Percentiles rank a stretch among this genome's conserved stretches.
Conservation (phyloP, 2,329 filamentous ascomycete genomes). For the Penicillium sp. region DNA sequence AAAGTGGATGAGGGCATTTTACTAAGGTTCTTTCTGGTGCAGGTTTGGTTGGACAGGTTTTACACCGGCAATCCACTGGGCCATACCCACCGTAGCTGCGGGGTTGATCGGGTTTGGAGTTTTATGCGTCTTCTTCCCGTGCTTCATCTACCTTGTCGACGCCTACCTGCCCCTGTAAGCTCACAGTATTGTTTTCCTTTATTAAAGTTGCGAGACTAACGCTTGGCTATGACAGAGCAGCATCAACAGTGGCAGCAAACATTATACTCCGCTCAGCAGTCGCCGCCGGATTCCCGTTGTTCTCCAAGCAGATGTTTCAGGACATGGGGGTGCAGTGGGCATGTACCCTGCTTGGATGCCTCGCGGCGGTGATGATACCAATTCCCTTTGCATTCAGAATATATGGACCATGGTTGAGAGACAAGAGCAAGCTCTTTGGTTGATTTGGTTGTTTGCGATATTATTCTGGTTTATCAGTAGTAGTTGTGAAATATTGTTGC, state of each 20-base stretch:
- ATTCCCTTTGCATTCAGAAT: neutral
- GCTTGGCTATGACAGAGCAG: constrained; percentile 23
- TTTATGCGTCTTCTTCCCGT: constrained; percentile 32
- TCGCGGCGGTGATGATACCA: constrained; percentile 19
- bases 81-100: constrained; percentile 24
- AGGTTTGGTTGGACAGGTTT: constrained; percentile 37
- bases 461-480: no score
- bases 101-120: constrained; percentile 33
- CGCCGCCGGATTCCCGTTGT: constrained; percentile 38
- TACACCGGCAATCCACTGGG: constrained; percentile 30
- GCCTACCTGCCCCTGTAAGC: constrained; percentile 40
- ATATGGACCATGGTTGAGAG: constrained; percentile 30
- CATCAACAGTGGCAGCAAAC: constrained; percentile 39
- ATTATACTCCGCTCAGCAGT: constrained; percentile 36
- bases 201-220: neutral
- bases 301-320: constrained; percentile 37
- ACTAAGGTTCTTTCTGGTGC: neutral
- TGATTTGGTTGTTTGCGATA: neutral
- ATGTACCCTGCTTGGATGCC: constrained; percentile 35
- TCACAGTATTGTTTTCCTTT: neutral
- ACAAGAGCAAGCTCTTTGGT: constrained; percentile 23
- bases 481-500: no score
- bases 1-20: no score
- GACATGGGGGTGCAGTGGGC: constrained; percentile 40
- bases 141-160: constrained; percentile 40